Base-by-base conservation (phyloP, 1,284 basidiomycete species). In the Microbotryum lychnidis-dioicae region DNA sequence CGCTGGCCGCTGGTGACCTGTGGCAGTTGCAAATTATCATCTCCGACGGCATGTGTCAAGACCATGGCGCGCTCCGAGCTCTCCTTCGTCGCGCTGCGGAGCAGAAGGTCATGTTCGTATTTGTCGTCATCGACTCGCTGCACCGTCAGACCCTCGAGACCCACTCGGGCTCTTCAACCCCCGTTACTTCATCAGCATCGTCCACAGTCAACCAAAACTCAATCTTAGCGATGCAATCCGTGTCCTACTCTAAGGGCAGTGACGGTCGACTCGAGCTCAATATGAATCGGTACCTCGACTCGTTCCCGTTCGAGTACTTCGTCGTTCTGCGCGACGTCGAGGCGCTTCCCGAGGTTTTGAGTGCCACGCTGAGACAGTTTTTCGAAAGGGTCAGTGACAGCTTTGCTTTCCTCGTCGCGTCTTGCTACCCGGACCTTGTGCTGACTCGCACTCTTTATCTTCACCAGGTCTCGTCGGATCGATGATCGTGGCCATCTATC, bases 11-110 rank as follows among this genome's bases (percentile, higher is more conserved):
- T 3, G 81, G 83, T 2, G 92, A 97, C 68, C 80, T 98, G 27
- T 98, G 96, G 96, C 96, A 99, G 75, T 81, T 99, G 58, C 84
- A 97, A 76, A 92, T 98, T 77, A 96, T 99, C 80, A 91, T 98
- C 67, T 97, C 93, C 21, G 96, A 99, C 74, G 96, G 96, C 37
- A 89, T 97, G 68, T 97, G 93, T 75, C 91, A 97, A 76, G 91
- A 97, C 73, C 93, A 97, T 74, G 89, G 91, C 52, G 80, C 81
- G 68, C 79, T 98, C 54, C 83, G 87, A 44, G 85, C 86, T 3
- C 77, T 92, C 44, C 78, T 98, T 42, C 82, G 96, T 48, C 84
- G 84, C 69, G 96, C 94, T 1, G 84, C 87, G 67, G 92, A 92
- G 72, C 89, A 94, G 75, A 82, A 87, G 23, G 87, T 98, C 69